Evolutionary conservation across 768 basidiomycete species (phyloP), one percentile per base, ranked within the genome.

Genomic region (Serendipita indica): DNA sequence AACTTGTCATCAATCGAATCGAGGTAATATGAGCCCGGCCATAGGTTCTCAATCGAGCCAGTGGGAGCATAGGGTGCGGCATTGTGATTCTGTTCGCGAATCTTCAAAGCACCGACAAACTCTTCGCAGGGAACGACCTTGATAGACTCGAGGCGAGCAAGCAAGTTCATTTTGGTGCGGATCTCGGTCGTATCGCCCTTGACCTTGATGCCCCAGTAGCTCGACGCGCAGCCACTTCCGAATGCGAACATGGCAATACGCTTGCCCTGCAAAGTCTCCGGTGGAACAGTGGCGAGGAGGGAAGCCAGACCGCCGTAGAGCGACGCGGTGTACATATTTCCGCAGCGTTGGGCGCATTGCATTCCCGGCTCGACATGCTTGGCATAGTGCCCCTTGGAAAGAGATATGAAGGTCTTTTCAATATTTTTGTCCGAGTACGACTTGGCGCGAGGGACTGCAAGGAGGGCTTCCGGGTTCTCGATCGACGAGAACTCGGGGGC

Each of bases 271-370:
- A 93, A 75, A 63, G 81, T 76, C 4, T 78, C 70, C 6, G 88
- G 83, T 65, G 83, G 80, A 35, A 89, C 79, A 25, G 77, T 76
- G 43, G 86, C 79, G 39, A 99, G 68, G 28, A 98, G 75, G 5
- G 88, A 90, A 35, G 93, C 87, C 61, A 99, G 81, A 64, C 91
- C 92, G 43, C 90, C 92, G 69, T 93, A 98, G 10, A 99, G 77
- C 14, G 90, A 93, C 13, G 86, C 96, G 12, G 96, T 94, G 78
- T 99, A 97, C 86, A 92, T 94, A 81, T 99, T 98, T 13, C 96
- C 96, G 63, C 94, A 81, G 43, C 92, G 83, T 67, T 82, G 80
- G 27, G 92, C 90, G 74, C 84, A 86, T 59, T 83, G 81, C 81
- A 94, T 92, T 25, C 76, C 78, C 5, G 90, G 87, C 63, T 81